phyloP scores from a whole-genome alignment of 441 rosid genomes.

The Flueggea neowawraea region DNA sequence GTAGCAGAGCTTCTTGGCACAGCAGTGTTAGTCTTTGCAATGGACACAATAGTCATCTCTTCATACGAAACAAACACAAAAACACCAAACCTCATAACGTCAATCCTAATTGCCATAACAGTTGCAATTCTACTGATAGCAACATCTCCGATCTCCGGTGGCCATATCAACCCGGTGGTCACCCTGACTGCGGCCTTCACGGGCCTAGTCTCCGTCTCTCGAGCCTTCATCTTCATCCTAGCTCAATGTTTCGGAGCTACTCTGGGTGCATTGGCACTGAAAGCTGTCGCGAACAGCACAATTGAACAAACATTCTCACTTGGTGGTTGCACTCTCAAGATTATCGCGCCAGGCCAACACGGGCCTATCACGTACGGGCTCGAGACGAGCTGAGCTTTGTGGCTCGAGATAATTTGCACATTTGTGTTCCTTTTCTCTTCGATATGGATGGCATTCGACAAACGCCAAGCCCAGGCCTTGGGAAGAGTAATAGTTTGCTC shows the following conservation, averaged over 20 bases:
- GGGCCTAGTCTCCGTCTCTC: slow-evolving; percentile 34
- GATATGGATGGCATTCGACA: slow-evolving; percentile 7
- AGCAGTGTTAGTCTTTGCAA: slow-evolving; percentile 36
- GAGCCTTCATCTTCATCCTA: slow-evolving; percentile 33
- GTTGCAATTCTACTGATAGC: slow-evolving; percentile 40
- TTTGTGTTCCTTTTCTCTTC: slow-evolving; percentile 35
- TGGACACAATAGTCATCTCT: slow-evolving; percentile 53
- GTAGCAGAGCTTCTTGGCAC: slow-evolving; percentile 46
- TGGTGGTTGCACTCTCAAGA: slow-evolving; percentile 41
- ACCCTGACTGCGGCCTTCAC: slow-evolving; percentile 32
- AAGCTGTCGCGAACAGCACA: slow-evolving; percentile 32
- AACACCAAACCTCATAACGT: slow-evolving; percentile 40
- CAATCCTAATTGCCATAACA: slow-evolving; percentile 31
- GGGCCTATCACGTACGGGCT: too few species aligned
- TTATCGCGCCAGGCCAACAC: slow-evolving; percentile 30
- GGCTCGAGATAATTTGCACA: slow-evolving; percentile 47
- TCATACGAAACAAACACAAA: slow-evolving; percentile 33
- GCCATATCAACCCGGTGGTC: slow-evolving; percentile 30
- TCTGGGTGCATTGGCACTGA: neutral
- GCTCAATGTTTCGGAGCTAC: slow-evolving; percentile 46
- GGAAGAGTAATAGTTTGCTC: slow-evolving; percentile 32
- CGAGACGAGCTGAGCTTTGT: slow-evolving; percentile 37
- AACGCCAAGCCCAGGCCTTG: slow-evolving; percentile 30
- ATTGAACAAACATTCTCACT: slow-evolving; percentile 38
- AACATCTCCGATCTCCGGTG: slow-evolving; percentile 24